These are phyloP conservation scores for Miscanthus sacchariflorus DNA, from an alignment of 202 grass and related monocot genomes.

Conservation along the genomic window DNA sequence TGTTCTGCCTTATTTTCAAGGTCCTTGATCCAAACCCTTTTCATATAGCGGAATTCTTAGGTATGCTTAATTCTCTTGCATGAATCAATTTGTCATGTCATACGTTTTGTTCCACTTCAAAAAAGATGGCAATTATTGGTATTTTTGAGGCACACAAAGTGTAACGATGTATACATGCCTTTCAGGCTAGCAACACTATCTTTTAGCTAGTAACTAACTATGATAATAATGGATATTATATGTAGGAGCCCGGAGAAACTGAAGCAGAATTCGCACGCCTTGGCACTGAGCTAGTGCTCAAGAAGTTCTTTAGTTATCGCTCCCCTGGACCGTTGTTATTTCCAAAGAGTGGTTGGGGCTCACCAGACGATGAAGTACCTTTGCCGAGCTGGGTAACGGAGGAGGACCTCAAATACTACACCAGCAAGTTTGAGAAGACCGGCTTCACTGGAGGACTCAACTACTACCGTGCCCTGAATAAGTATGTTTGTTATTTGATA, in stretches of 20 bases:
- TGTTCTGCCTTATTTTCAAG: too few relatives aligned
- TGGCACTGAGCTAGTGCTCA: slow-evolving; percentile 55
- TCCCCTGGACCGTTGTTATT: slow-evolving; percentile 48
- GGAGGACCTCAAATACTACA: slow-evolving; percentile 74
- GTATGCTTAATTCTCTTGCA: neutral
- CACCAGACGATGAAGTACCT: slow-evolving; percentile 52
- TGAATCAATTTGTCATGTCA: too few relatives aligned
- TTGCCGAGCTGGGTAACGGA: slow-evolving; percentile 75
- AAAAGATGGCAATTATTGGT: neutral
- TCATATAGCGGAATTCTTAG: neutral
- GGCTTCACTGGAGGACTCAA: slow-evolving; percentile 71
- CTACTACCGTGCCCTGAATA: slow-evolving; percentile 78
- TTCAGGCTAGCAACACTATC: neutral
- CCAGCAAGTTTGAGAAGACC: slow-evolving; percentile 59
- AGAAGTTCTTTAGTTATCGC: slow-evolving; percentile 56
- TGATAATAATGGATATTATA: neutral
- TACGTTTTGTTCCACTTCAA: neutral
- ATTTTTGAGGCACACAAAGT: neutral
- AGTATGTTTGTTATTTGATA: slow-evolving; percentile 45
- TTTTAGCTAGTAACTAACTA: neutral
- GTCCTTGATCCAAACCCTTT: neutral
- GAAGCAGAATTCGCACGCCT: slow-evolving; percentile 70
- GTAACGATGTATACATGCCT: neutral
- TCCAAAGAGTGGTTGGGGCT: slow-evolving; percentile 66
- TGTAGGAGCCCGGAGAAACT: slow-evolving; percentile 62